Evolutionary conservation across 1,284 basidiomycete species (phyloP).

Genomic region (Vanrija pseudolonga): DNA sequence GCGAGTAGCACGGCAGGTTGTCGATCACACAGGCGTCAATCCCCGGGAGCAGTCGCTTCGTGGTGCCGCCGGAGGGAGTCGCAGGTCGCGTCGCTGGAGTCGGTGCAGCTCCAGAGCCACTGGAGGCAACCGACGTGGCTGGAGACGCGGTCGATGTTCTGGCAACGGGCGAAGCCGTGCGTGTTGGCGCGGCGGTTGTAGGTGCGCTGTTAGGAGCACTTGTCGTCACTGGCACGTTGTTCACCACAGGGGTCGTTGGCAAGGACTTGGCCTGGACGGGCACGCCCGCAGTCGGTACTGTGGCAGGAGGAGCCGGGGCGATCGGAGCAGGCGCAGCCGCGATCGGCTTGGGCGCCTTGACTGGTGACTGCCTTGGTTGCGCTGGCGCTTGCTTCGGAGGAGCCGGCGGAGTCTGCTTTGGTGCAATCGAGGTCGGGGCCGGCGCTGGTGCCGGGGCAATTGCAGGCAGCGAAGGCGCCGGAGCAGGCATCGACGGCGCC

Average conservation of each 20-base stretch:
- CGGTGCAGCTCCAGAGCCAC: too few species aligned
- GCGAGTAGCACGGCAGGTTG: slow-evolving; percentile 43
- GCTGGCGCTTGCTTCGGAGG: background rate
- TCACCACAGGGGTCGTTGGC: background rate
- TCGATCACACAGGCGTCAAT: slow-evolving; percentile 43
- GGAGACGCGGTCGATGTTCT: slow-evolving; percentile 12
- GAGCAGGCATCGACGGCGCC: too few species aligned
- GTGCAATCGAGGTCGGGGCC: background rate
- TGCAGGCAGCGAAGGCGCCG: background rate
- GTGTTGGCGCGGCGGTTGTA: background rate
- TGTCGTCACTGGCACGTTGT: background rate
- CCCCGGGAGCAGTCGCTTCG: slow-evolving; percentile 36
- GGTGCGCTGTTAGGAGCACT: background rate
- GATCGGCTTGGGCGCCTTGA: background rate
- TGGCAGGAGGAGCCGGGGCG: background rate
- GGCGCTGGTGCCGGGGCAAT: background rate
- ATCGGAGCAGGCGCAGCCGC: background rate
- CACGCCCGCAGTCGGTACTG: background rate
- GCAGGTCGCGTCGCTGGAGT: background rate
- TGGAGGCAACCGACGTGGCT: background rate
- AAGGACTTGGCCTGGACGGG: background rate
- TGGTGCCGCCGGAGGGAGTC: slow-evolving; percentile 15
- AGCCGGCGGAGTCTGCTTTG: background rate
- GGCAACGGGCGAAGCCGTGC: slow-evolving; percentile 14
- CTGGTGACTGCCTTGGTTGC: background rate